Conservation (phyloP, 441 rosid genomes). For the Syzygium syzygioides region DNA sequence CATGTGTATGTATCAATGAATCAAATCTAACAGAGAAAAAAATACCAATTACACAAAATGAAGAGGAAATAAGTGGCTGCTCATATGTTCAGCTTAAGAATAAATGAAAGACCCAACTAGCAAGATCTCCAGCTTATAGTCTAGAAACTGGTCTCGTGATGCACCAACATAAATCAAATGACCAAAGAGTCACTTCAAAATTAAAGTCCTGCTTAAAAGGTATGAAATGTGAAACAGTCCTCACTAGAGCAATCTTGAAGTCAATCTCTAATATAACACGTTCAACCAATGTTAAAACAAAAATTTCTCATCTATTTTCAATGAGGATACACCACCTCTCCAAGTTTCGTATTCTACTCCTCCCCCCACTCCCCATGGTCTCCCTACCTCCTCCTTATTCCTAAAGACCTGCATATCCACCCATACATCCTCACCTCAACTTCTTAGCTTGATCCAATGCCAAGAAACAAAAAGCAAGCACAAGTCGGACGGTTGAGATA, state of each 20-base stretch:
- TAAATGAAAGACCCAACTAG: not conserved
- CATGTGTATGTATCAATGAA: not conserved
- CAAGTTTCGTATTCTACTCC: not conserved
- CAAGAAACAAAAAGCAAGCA: not conserved
- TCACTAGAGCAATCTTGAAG: not conserved
- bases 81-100: not conserved
- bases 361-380: not conserved
- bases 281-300: not conserved
- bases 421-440: not conserved
- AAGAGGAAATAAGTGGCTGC: not conserved
- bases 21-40: not conserved
- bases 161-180: not conserved
- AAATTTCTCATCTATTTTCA: not conserved
- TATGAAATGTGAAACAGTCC: not conserved
- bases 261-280: not conserved
- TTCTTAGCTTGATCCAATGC: not conserved
- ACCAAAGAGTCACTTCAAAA: not conserved
- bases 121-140: not conserved
- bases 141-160: not conserved
- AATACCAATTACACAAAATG: not conserved
- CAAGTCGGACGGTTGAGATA: not conserved
- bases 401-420: not conserved
- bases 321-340: not conserved
- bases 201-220: not conserved
- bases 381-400: not conserved